phyloP scores from a whole-genome alignment of 176 grass and related monocot species.

The Carex littledalei region DNA sequence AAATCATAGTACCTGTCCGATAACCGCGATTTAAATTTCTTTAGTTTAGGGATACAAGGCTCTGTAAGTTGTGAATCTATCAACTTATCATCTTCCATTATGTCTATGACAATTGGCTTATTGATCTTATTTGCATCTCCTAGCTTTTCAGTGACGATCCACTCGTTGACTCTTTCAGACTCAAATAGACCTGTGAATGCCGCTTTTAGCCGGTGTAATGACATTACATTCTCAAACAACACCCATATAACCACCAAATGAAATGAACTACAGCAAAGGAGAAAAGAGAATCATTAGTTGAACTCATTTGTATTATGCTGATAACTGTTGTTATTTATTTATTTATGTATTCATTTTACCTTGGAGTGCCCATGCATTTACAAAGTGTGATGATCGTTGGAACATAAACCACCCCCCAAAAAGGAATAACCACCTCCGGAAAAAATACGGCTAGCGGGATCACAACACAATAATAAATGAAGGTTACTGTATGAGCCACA shows the following conservation, averaged over 20 bases:
- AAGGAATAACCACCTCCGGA: conserved; percentile 65
- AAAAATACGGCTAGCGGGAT: conserved; percentile 70
- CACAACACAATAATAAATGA: conserved; percentile 72
- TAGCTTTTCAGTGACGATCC: conserved; percentile 89
- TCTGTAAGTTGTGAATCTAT: conserved; percentile 42
- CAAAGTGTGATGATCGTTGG: conserved; percentile 79
- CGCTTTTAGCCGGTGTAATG: conserved; percentile 65
- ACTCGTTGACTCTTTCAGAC: conserved; percentile 80
- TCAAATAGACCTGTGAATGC: conserved; percentile 61
- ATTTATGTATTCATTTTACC: conserved; percentile 35
- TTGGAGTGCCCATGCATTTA: conserved; percentile 73
- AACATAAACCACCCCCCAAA: conserved; percentile 77
- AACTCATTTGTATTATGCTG: neutral
- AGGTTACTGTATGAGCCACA: conserved; percentile 74
- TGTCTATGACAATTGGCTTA: conserved; percentile 37
- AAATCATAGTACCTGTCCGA: conserved; percentile 42
- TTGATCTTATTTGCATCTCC: conserved; percentile 69
- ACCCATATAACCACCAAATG: conserved; percentile 85
- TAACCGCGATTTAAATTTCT: conserved; percentile 36
- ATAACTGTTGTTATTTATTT: neutral
- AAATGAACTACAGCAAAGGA: conserved; percentile 54
- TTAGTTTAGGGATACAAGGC: conserved; percentile 30
- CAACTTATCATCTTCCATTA: conserved; percentile 36
- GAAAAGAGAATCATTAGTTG: neutral
- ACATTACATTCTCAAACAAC: conserved; percentile 94